Evolutionary conservation across 1,284 basidiomycete genomes (phyloP), one percentile per base, ranked within the genome.

Genomic region (Heterobasidion irregulare): DNA sequence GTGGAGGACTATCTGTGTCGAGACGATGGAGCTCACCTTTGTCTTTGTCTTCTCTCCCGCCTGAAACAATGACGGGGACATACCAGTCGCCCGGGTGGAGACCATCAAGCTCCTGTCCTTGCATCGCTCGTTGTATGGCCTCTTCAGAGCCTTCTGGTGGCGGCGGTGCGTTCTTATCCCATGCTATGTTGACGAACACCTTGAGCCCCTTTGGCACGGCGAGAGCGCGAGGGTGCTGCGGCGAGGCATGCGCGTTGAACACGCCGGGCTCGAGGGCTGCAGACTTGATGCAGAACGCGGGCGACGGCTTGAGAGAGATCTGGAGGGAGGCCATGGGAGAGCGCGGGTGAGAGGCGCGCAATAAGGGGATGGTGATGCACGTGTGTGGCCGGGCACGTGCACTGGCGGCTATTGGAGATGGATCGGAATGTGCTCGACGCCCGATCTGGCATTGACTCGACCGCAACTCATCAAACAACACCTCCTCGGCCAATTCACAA

Each of bases 141-240:
- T 80, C 77, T 58, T 85, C 79, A 58, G 67, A 76, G 2, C 71
- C 78, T 26, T 75, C 68, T 9, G 85, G 83, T 0, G 88, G 85
- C 0, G 83, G 73, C 8, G 87, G 87, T 0, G 89, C 78, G 58
- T 80, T 76, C 10, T 68, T 34, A 57, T 86, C 84, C 77, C 81
- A 89, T 18, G 82, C 79, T 10, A 90, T 71, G 64, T 90, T 90
- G 38, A 89, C 69, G 65, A 90, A 90, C 15, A 89, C 66, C 66
- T 90, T 90, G 57, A 69, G 66, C 26, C 75, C 77, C 36, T 72
- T 66, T 15, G 77, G 72, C 19, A 86, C 68, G 49, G 61, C 33
- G n/a, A 54, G 50, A 15, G 60, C 70, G 67, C 52, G 70, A 67
- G 18, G 71, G 67, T 16, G 50, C 45, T 35, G 52, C 18, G 10